A percentile compares a stretch with the other conserved stretches of the same genome.
Evolutionary conservation across 176 grass and related monocot species (phyloP).

Genomic region (Pharus latifolius): DNA sequence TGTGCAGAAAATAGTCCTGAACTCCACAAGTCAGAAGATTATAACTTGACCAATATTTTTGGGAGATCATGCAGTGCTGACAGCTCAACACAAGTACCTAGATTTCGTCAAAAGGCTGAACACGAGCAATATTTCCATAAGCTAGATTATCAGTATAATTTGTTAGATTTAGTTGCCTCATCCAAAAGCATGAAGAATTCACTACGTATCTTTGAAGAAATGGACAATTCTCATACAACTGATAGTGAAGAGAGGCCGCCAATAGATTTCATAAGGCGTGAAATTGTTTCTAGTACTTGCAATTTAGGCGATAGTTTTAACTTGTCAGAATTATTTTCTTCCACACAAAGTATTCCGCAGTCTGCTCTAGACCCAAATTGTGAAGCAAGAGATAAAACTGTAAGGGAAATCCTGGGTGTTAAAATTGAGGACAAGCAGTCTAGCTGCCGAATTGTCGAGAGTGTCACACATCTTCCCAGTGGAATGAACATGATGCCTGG

Average conservation of each 20-base stretch:
- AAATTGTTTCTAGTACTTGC: background rate
- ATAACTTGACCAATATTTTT: background rate
- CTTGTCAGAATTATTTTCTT: background rate
- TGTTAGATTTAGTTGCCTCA: background rate
- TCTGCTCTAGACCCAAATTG: background rate
- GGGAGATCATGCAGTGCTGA: background rate
- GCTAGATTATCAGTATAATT: background rate
- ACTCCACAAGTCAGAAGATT: background rate
- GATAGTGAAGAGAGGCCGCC: background rate
- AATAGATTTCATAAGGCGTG: background rate
- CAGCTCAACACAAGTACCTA: background rate
- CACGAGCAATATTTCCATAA: background rate
- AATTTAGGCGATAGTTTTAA: slow-evolving; percentile 1
- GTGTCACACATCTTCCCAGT: background rate
- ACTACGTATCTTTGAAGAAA: background rate
- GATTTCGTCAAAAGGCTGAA: background rate
- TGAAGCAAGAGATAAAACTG: background rate
- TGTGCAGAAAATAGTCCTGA: background rate
- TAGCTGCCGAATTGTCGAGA: background rate
- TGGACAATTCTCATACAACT: background rate
- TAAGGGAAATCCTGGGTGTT: background rate
- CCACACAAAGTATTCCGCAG: background rate
- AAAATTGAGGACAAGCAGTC: background rate
- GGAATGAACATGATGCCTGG: background rate
- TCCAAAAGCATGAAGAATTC: background rate